Evolutionary conservation across 1,284 basidiomycete genomes (phyloP).

Genomic region (Trichosporon sp.): DNA sequence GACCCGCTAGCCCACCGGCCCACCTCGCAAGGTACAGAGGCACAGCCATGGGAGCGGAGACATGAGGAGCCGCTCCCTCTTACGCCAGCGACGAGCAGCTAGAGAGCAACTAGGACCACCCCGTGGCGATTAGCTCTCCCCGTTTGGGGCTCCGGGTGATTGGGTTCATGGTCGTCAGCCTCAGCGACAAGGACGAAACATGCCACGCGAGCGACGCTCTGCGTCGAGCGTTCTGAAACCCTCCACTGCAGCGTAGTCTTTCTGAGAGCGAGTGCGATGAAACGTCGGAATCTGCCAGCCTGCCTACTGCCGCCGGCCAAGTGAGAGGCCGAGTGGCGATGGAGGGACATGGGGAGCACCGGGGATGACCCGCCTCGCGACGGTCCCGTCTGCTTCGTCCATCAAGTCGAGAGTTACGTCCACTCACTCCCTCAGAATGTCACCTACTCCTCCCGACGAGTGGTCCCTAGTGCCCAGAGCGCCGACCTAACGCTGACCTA

Average conservation of each 20-base stretch:
- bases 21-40: background rate
- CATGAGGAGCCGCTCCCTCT: background rate
- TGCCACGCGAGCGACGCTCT: background rate
- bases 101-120: background rate
- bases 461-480: background rate
- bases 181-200: background rate
- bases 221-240: background rate
- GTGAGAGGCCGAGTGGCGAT: background rate
- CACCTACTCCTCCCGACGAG: background rate
- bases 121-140: background rate
- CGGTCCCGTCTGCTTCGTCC: background rate
- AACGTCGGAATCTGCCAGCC: background rate
- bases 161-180: constrained; percentile 11
- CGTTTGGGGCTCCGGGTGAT: background rate
- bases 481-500: background rate
- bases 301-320: constrained; percentile 6
- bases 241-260: background rate
- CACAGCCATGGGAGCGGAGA: background rate
- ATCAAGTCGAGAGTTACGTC: background rate
- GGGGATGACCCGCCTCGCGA: background rate
- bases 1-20: background rate
- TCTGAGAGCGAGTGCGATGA: background rate
- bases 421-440: background rate
- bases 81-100: background rate
- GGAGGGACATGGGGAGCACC: background rate